Evolutionary conservation across 2,329 filamentous ascomycete genomes (phyloP), one percentile per base, ranked within the genome.

Genomic region (Lomentospora prolificans): DNA sequence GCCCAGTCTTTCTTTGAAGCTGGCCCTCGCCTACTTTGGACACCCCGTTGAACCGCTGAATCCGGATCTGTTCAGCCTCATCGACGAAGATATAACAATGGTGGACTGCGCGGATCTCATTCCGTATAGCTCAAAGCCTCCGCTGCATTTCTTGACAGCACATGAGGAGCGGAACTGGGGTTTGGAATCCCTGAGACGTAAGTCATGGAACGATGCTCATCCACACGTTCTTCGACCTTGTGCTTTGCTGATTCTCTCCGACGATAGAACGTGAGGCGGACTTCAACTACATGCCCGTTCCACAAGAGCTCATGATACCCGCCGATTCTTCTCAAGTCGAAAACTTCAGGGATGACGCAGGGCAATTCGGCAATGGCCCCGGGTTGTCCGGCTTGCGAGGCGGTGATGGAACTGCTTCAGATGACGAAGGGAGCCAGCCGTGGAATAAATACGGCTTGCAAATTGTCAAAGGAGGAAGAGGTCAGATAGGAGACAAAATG

Each of bases 11-110:
- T 64, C 66, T 2, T 67, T 70, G n/a, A 77, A 75, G 60, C 57
- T 79, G 57, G 65, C 74, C 0, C 69, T 76, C 64, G 64, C 75
- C 48, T 76, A 72, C 61, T 78, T 77, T 57, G 75, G 75, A 1
- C 60, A 77, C 4, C 72, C 73, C 0, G 65, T 76, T 3, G 71
- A 71, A 52, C 73, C 75, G 0, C 60, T 73, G 10, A 9, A 58
- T 39, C 52, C 55, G 5, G 46, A 50, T 9, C 57, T 68, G 7
- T 44, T 59, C 1, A 57, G 59, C 3, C 36, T 50, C 3, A n/a
- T 64, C 27, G 65, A 66, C 41, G 61, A 64, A 3, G 61, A 68
- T 24, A 57, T 63, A 9, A 56, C 56, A 36, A 56, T 58, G 17
- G 55, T 56, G 8, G 60, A 63, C 30, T 59, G 58, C n/a, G 60